Evolutionary conservation across 2,329 filamentous ascomycete genomes (phyloP), one percentile per base, ranked within the genome.

Genomic region (Aspergillus ochraceoroseus): DNA sequence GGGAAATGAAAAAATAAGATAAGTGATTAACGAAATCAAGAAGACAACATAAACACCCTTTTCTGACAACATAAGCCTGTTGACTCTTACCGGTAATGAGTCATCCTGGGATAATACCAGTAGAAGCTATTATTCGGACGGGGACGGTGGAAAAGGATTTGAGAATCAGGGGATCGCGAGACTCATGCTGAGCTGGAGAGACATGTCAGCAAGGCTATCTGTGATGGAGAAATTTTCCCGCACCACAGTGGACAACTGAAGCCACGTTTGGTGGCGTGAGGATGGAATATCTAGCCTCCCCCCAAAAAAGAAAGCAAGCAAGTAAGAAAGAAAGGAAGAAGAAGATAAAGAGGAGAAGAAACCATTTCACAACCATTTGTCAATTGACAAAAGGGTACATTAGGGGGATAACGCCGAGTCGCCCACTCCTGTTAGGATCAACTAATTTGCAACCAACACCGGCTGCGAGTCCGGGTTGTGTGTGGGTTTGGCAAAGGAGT

Each of bases 201-300:
- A 31, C 22, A 38, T 45, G 47, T 47, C 43, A 42, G 44, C 42
- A 44, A 43, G 34, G 41, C 28, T 41, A 39, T 37, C n/a, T n/a
- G n/a, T 36, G 34, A 27, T 35, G 35, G 29, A 33, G 23, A 39
- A 44, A 37, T 36, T 40, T 25, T 45, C 38, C 47, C 43, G 37
- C 36, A 41, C 17, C 28, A 32, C 30, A 20, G 19, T 27, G 38
- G 36, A 43, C 32, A 38, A 36, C 23, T 44, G 32, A 43, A 46
- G 43, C 47, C 50, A 51, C 46, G 49, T 51, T 51, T 45, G 20
- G 20, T 44, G 32, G 41, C 35, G 40, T n/a, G 39, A 31, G 38
- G 35, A 37, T 40, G 27, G 36, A 19, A 38, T 36, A 32, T 18
- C 28, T 19, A 40, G 31, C 17, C 35, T 36, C 41, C 25, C 19